phyloP scores from a whole-genome alignment of 257 asterid species.

The Eucommia ulmoides region DNA sequence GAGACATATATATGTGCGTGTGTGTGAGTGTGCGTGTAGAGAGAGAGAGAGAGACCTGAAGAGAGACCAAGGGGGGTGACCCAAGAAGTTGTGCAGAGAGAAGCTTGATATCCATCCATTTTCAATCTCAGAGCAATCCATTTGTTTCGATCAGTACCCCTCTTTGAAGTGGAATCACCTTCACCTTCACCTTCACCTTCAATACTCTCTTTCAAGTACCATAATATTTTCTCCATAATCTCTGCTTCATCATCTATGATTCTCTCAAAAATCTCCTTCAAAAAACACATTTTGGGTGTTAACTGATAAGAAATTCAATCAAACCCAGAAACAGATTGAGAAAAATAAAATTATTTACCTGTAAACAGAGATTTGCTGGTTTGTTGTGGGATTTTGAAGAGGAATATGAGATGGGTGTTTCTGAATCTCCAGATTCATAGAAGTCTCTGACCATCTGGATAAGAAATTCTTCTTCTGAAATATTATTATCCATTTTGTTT shows the following conservation, averaged over 20 bases:
- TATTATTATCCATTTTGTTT: not conserved
- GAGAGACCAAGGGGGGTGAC: slow-evolving; percentile 26
- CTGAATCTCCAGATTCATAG: slow-evolving; percentile 12
- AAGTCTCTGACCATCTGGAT: slow-evolving; percentile 25
- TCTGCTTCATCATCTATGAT: slow-evolving; percentile 35
- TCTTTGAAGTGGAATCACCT: too few relatives aligned
- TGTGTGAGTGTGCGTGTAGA: not conserved
- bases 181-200: slow-evolving; percentile 6
- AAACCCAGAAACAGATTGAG: not conserved
- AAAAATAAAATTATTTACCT: slow-evolving; percentile 8
- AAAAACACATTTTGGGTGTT: not conserved
- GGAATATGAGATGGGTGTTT: slow-evolving; percentile 7
- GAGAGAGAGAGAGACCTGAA: slow-evolving; percentile 22
- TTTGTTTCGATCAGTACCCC: slow-evolving; percentile 18
- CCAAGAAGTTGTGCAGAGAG: slow-evolving; percentile 50
- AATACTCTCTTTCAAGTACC: slow-evolving; percentile 26
- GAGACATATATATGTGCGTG: not conserved
- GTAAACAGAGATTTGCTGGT: slow-evolving; percentile 20
- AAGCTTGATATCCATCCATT: slow-evolving; percentile 39
- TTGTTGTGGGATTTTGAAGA: slow-evolving; percentile 20
- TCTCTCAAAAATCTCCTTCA: slow-evolving; percentile 38
- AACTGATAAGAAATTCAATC: too few relatives aligned
- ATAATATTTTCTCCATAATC: slow-evolving; percentile 27
- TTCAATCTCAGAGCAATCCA: slow-evolving; percentile 37
- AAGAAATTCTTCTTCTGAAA: slow-evolving; percentile 16